Evolutionary conservation across 2,329 filamentous ascomycete genomes (phyloP).

Genomic region (Lecanosticta acicola): DNA sequence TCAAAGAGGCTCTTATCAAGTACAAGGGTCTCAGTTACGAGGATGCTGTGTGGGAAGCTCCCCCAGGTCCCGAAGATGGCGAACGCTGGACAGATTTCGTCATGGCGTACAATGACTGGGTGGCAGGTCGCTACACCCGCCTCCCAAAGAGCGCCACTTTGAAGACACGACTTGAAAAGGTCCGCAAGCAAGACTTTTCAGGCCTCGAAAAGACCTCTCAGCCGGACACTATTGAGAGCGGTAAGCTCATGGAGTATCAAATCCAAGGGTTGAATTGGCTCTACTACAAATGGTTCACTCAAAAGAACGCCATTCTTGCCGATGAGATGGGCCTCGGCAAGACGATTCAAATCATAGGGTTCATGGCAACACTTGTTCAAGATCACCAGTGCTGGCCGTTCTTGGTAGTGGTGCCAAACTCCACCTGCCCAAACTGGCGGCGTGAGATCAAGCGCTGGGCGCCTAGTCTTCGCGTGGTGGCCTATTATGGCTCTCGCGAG

Average conservation of each 20-base stretch:
- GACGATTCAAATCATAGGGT: conserved; percentile 84
- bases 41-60: conserved; percentile 82
- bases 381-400: conserved; percentile 78
- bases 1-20: conserved; percentile 75
- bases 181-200: conserved; percentile 61
- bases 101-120: conserved; percentile 78
- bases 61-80: conserved; percentile 60
- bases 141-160: conserved; percentile 52
- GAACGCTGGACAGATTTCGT: conserved; percentile 74
- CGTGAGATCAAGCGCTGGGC: conserved; percentile 94
- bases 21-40: conserved; percentile 90
- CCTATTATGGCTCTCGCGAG: conserved; percentile 75
- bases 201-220: conserved; percentile 64
- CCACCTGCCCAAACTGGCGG: conserved; percentile 96
- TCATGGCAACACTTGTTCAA: conserved; percentile 64
- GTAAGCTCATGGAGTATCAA: conserved; percentile 89
- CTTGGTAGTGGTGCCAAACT: conserved; percentile 86
- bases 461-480: conserved; percentile 78
- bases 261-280: conserved; percentile 93
- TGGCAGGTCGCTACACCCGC: conserved; percentile 70
- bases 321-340: conserved; percentile 99
- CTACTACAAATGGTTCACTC: conserved; percentile 77
- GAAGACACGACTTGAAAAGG: conserved; percentile 61
- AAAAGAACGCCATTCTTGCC: conserved; percentile 82
- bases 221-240: conserved; percentile 66